Percentiles rank a stretch among this genome's conserved stretches.
Evolutionary conservation across 192 early-diverging fungal species (phyloP).

Genomic region (Glomus cerebriforme): DNA sequence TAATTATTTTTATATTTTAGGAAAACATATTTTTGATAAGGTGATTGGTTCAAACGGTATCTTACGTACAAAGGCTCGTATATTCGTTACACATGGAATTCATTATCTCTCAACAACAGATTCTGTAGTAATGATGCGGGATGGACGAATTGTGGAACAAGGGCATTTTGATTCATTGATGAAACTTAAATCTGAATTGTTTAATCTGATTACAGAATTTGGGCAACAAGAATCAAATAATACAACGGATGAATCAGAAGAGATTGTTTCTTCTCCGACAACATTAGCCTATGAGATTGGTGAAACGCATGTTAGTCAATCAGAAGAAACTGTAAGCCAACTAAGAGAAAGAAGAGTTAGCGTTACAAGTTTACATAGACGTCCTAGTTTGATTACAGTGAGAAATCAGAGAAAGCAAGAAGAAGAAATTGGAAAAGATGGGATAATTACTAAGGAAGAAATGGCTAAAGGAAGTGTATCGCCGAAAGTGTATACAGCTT

Average conservation of each 20-base stretch:
- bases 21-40: constrained; percentile 72
- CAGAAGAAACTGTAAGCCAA: not conserved
- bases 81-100: constrained; percentile 85
- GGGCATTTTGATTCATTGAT: constrained; percentile 73
- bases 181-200: constrained; percentile 58
- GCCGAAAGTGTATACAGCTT: constrained; percentile 78
- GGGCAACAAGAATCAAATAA: constrained; percentile 50
- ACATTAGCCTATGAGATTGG: constrained; percentile 33
- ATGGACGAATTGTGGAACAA: constrained; percentile 69
- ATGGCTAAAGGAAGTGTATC: constrained; percentile 81
- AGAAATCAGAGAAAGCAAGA: constrained; percentile 27
- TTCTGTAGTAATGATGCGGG: constrained; percentile 68
- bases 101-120: constrained; percentile 72
- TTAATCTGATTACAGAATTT: constrained; percentile 71
- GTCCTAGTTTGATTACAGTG: constrained; percentile 58
- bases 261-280: constrained; percentile 28
- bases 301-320: constrained; percentile 33
- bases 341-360: constrained; percentile 39
- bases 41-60: constrained; percentile 88
- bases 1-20: not conserved
- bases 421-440: constrained; percentile 38
- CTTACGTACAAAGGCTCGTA: constrained; percentile 71
- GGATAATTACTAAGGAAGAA: constrained; percentile 79
- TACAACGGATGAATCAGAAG: constrained; percentile 21
- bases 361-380: constrained; percentile 48